A percentile compares a stretch with the other conserved stretches of the same genome.
These are phyloP conservation scores for Trichoderma virens DNA, from an alignment of 495 filamentous ascomycete genomes.

Conservation along the genomic window DNA sequence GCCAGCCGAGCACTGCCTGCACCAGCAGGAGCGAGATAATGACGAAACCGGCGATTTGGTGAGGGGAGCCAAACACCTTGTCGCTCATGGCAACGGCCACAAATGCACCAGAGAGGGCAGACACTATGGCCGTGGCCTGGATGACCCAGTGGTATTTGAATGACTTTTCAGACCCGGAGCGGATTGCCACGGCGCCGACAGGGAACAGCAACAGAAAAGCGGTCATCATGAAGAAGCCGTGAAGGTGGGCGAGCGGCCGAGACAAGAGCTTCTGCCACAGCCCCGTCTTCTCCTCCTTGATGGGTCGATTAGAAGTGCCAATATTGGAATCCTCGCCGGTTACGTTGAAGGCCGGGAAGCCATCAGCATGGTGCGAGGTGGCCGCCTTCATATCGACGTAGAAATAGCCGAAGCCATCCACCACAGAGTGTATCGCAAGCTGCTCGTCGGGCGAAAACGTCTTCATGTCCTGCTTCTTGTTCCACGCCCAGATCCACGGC, in stretches of 20 bases:
- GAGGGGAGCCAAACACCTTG: constrained; percentile 14
- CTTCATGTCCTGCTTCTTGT: constrained; percentile 19
- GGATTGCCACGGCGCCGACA: constrained; percentile 17
- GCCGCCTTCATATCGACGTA: constrained; percentile 18
- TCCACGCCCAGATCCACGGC: constrained; percentile 28
- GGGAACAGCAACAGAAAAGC: constrained; percentile 20
- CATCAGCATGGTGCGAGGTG: constrained; percentile 11
- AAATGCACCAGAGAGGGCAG: constrained; percentile 15
- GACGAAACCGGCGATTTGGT: constrained; percentile 12
- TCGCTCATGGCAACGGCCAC: constrained; percentile 18
- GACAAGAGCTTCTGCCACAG: constrained; percentile 10
- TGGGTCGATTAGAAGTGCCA: neutral
- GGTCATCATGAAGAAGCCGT: constrained; percentile 19
- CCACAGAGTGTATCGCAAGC: constrained; percentile 19
- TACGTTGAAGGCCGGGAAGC: constrained; percentile 7
- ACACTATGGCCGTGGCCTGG: constrained; percentile 14
- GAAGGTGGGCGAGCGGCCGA: constrained; percentile 13
- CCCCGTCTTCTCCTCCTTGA: neutral
- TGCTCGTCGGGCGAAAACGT: constrained; percentile 13
- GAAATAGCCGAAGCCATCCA: constrained; percentile 19
- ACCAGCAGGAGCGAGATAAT: constrained; percentile 13
- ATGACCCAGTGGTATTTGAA: constrained; percentile 24
- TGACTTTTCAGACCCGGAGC: constrained; percentile 11
- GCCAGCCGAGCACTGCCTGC: constrained; percentile 24
- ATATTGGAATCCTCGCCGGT: neutral